Evolutionary conservation across 2,329 filamentous ascomycete species (phyloP), one percentile per base, ranked within the genome.

Genomic region (Xylariaceae sp.): DNA sequence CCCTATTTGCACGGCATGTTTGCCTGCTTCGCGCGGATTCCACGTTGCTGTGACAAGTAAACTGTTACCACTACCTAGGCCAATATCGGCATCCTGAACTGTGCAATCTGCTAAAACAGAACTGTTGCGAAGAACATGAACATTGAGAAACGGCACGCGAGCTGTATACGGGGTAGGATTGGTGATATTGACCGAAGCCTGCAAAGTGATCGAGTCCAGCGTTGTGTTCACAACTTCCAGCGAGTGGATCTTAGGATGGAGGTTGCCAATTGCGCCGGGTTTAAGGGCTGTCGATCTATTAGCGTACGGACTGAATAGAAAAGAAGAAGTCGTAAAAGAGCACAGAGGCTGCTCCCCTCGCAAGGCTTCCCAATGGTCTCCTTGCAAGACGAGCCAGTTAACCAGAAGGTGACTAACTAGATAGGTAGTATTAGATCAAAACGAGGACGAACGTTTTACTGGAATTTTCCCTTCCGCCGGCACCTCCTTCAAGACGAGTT

Each of bases 81-180:
- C 76, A 45, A 97, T 75, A 5, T 79, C 74, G 17, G 92, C 69
- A 67, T 92, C 78, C 57, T 80, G 78, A 2, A 86, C 83, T 0
- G 82, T 88, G 10, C 89, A 87, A 71, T 93, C 88, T 37, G 89
- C 94, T 39, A 99, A 77, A 6, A 88, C 72, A 0, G 87, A 87
- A 9, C 81, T 85, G 67, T 95, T 92, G 67, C 85, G 86, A 35
- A 89, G 72, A 48, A 97, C 76, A 62, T 92, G 84, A 49, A 96
- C 81, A 70, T 88, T 92, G 64, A 90, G 75, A 63, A 86, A 93
- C 1, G 93, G 93, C n/a, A 97, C 79, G 1, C 78, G 79, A 3
- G 91, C 92, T 3, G 89, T 87, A 72, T 97, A 97, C 3, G 87
- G 82, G 0, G 92, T 96, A 1, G 93, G 92, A 69, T 99, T 99